Base-by-base conservation (phyloP, 768 basidiomycete genomes). In the Cystoderma amianthinum region DNA sequence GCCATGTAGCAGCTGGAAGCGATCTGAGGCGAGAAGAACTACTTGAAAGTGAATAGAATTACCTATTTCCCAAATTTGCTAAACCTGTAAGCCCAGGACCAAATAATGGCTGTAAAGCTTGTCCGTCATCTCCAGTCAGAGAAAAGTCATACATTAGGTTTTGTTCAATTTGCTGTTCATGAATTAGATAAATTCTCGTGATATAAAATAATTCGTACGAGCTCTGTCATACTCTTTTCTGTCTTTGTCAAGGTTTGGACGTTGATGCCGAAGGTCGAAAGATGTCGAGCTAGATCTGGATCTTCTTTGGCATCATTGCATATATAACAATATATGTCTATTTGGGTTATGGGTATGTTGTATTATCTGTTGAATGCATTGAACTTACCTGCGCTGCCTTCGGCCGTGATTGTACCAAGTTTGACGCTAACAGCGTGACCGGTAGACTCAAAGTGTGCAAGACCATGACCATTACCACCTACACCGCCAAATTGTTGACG, bases 71-170 rank as follows among this genome's bases (percentile, higher is more conserved):
- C 2, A 99, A 75, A 58, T 99, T 98, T 17, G 80, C 67, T 0
- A 98, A 66, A 2, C 96, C 96, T 0, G 95, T 98, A 20, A 94
- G 58, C 1, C 90, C 89, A 2, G 85, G 78, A 0, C 96, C 96
- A 56, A 85, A 93, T 9, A 97, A 65, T 1, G 93, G 93, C 48
- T 89, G 78, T 4, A 97, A 69, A 1, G 91, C 86, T 21, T 85
- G 82, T 2, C 94, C 95, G 39, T 89, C 82, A 44, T 93, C 88
- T 15, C 74, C 78, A 0, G 85, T 88, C 44, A 99, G 75, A 0
- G 87, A 90, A 60, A 98, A 97, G 56, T 98, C 94, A 57, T 90
- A 98, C 35, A 78, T 80, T 23, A 98, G 67, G 55, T 99, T 99
- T 48, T 97, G 92, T 57, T 98, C 94, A 51, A 98, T 85, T 85